phyloP scores from a whole-genome alignment of 345 rosid species.

The Eutrema japonicum region DNA sequence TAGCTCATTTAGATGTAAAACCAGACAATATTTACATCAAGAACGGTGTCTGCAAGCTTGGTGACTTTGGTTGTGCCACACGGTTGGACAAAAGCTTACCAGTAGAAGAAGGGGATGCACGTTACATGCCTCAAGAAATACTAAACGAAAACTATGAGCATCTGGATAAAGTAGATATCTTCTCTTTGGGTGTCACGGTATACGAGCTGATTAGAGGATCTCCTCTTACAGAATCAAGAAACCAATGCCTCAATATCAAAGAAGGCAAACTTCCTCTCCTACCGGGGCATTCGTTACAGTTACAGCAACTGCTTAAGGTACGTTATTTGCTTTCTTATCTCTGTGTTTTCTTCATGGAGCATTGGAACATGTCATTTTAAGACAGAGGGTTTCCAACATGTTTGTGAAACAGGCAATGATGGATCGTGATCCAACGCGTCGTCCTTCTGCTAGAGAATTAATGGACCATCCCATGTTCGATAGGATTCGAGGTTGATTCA shows the following conservation, averaged over 20 bases:
- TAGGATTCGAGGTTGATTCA: slow-evolving; percentile 45
- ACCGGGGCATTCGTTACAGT: slow-evolving; percentile 82
- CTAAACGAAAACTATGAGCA: slow-evolving; percentile 82
- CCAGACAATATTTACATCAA: slow-evolving; percentile 95
- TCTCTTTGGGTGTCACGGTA: slow-evolving; percentile 80
- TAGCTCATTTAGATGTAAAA: slow-evolving; percentile 95
- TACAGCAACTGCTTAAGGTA: slow-evolving; percentile 94
- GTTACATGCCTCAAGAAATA: slow-evolving; percentile 99
- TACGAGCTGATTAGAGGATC: slow-evolving; percentile 85
- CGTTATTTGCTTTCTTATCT: not conserved
- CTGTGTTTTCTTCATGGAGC: slow-evolving; percentile 15
- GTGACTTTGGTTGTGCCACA: slow-evolving; percentile 97
- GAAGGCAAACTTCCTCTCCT: slow-evolving; percentile 90
- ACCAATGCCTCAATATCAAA: slow-evolving; percentile 66
- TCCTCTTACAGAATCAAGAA: slow-evolving; percentile 75
- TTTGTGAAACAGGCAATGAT: slow-evolving; percentile 68
- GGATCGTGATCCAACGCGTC: slow-evolving; percentile 71
- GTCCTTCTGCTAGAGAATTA: slow-evolving; percentile 74
- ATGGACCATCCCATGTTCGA: slow-evolving; percentile 70
- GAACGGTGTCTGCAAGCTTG: slow-evolving; percentile 80
- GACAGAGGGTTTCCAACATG: slow-evolving; percentile 32
- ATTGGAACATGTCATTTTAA: slow-evolving; percentile 6
- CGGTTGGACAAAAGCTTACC: slow-evolving; percentile 80
- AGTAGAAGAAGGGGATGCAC: slow-evolving; percentile 97
- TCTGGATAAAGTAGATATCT: slow-evolving; percentile 91